Conservation (phyloP, 345 rosid species). For the Aquilaria sinensis region DNA sequence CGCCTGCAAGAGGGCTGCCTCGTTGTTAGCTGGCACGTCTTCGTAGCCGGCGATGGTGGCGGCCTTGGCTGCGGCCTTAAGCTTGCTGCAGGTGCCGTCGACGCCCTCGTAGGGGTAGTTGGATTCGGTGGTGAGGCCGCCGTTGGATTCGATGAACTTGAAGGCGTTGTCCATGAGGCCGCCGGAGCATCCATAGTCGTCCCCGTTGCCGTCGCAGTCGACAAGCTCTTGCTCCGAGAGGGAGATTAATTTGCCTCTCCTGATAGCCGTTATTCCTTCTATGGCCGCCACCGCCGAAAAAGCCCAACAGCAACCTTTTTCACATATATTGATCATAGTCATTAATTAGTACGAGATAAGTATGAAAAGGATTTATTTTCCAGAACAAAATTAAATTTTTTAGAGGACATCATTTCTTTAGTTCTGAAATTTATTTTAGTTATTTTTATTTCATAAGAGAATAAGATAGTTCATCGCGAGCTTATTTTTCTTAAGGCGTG, state of each 20-base stretch:
- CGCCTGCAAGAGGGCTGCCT: constrained; percentile 38
- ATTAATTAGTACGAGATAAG: neutral
- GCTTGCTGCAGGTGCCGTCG: constrained; percentile 30
- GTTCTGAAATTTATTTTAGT: too few relatives aligned
- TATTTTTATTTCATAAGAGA: too few relatives aligned
- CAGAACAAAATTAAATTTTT: neutral
- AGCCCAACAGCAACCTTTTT: constrained; percentile 57
- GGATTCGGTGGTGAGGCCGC: constrained; percentile 41
- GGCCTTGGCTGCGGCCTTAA: neutral
- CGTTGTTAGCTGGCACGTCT: constrained; percentile 34
- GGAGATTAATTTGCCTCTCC: constrained; percentile 35
- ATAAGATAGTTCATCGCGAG: too few relatives aligned
- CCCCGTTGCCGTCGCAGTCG: constrained; percentile 31
- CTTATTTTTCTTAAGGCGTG: too few relatives aligned
- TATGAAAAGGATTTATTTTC: too few relatives aligned
- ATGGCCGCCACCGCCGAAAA: constrained; percentile 54
- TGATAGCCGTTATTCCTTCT: constrained; percentile 43
- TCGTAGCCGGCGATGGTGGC: constrained; percentile 30
- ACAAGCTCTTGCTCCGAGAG: constrained; percentile 55
- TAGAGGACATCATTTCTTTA: too few relatives aligned
- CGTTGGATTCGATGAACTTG: constrained; percentile 25
- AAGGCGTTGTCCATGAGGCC: constrained; percentile 40
- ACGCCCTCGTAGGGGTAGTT: constrained; percentile 31
- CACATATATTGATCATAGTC: neutral
- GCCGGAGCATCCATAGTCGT: constrained; percentile 33